Percentiles rank a stretch among this genome's conserved stretches.
Evolutionary conservation across 352 stramenopile genomes (phyloP).

Genomic region (Aphanomyces stellatus): DNA sequence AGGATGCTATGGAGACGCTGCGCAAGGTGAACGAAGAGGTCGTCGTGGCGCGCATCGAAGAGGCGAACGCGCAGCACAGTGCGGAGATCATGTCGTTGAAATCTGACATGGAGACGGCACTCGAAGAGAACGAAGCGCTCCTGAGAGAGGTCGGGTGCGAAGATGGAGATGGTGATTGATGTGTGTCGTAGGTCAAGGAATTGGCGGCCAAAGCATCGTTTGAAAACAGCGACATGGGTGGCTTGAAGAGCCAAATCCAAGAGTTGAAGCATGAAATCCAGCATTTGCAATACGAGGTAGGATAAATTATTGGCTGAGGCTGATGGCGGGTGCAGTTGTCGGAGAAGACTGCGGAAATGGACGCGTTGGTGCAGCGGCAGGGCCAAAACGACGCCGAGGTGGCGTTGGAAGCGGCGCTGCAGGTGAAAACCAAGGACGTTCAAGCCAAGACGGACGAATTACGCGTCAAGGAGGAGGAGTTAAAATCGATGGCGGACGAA

Average conservation of each 20-base stretch:
- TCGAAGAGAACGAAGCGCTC: slow-evolving; percentile 13
- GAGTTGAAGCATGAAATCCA: slow-evolving; percentile 10
- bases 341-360: slow-evolving; percentile 15
- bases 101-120: neutral
- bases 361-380: neutral
- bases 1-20: neutral
- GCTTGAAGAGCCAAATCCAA: slow-evolving; percentile 1
- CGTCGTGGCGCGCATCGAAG: neutral
- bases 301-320: neutral
- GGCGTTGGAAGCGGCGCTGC: neutral
- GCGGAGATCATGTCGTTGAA: neutral
- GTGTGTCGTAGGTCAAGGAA: neutral
- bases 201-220: neutral
- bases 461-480: too few species aligned
- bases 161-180: neutral
- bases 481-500: too few species aligned
- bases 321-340: neutral
- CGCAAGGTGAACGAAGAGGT: slow-evolving; percentile 15
- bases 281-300: slow-evolving; percentile 19
- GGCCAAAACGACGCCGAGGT: neutral
- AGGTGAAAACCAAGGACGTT: neutral
- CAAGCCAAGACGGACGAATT: too few species aligned
- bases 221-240: neutral
- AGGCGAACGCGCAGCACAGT: neutral
- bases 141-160: neutral